Conservation (phyloP, 208 protist genomes). For the Trypanosoma avium region DNA sequence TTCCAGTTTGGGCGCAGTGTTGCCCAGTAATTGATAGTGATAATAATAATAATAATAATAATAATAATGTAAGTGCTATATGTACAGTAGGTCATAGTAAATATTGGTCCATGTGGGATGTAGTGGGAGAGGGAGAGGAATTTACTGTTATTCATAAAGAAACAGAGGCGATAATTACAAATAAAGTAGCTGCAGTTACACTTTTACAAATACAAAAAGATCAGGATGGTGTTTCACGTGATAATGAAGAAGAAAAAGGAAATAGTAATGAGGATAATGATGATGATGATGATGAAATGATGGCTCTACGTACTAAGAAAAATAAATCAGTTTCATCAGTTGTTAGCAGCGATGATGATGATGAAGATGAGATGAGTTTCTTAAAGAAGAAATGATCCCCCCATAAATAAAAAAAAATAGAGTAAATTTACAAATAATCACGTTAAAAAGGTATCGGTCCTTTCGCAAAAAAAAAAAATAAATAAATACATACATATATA, state of each 20-base stretch:
- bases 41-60: constrained; percentile 15
- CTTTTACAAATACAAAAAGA: too few species aligned
- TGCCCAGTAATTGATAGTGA: constrained; percentile 33
- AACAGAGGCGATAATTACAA: constrained; percentile 23
- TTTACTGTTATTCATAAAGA: constrained; percentile 28
- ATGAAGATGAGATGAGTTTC: constrained; percentile 49
- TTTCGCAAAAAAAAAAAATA: too few species aligned
- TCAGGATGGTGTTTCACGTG: too few species aligned
- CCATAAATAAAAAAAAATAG: too few species aligned
- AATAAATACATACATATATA: too few species aligned
- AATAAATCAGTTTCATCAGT: too few species aligned
- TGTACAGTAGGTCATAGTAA: constrained; percentile 42
- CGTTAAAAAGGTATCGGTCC: too few species aligned
- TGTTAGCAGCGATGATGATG: too few species aligned
- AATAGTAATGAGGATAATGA: constrained; percentile 31
- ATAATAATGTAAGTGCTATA: not conserved
- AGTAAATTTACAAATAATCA: too few species aligned
- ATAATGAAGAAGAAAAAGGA: constrained; percentile 7
- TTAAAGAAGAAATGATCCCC: constrained; percentile 24
- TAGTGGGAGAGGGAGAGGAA: constrained; percentile 20
- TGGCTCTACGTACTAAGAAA: constrained; percentile 22
- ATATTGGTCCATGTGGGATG: constrained; percentile 74
- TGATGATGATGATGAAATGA: constrained; percentile 44
- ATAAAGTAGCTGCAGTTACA: too few species aligned
- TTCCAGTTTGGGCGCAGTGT: constrained; percentile 67